Evolutionary conservation across 805 yeast genomes (phyloP), one percentile per base, ranked within the genome.

Genomic region (Yamadazyma laniorum): DNA sequence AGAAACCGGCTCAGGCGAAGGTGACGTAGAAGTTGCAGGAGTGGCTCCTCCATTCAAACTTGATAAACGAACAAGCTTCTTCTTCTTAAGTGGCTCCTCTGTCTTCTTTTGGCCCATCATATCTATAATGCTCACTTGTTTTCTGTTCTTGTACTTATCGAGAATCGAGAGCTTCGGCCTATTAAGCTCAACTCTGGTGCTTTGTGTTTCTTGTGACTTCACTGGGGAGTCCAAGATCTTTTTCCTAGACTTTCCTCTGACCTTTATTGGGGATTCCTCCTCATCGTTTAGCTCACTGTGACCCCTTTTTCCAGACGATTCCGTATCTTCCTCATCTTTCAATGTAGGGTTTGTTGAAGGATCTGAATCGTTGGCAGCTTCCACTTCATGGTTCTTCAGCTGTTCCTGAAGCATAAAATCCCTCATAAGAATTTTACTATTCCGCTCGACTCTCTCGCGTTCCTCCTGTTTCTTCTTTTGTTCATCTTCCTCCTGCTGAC

Each of bases 121-220:
- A 21, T 42, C 43, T n/a, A 35, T 66, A 54, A 58, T 58, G 44
- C 48, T 60, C 52, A 49, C 65, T 44, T 62, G 65, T 19, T 46
- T 32, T 52, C 53, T 50, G 27, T 58, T 53, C 30, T 61, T 59
- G 43, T 68, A 70, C 43, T 67, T 70, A 39, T 69, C 73, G 41
- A 69, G 55, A 36, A 70, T 67, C 3, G 74, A 67, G 35, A 62
- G 49, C 34, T 64, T 68, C 11, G 74, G 68, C 41, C 56, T 67
- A 28, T 50, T 50, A 14, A 66, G 51, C 31, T 65, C 64, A 9
- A 69, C 72, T 45, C 69, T 70, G 28, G 74, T 66, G 31, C 62
- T 59, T n/a, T 35, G 33, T 15, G 26, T 19, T 15, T 32, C 41
- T 11, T 40, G 43, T 8, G 39, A 43, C 31, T 49, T 43, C 7